Evolutionary conservation across 106 monocot genomes (phyloP).

Genomic region (Phalaenopsis equestris): DNA sequence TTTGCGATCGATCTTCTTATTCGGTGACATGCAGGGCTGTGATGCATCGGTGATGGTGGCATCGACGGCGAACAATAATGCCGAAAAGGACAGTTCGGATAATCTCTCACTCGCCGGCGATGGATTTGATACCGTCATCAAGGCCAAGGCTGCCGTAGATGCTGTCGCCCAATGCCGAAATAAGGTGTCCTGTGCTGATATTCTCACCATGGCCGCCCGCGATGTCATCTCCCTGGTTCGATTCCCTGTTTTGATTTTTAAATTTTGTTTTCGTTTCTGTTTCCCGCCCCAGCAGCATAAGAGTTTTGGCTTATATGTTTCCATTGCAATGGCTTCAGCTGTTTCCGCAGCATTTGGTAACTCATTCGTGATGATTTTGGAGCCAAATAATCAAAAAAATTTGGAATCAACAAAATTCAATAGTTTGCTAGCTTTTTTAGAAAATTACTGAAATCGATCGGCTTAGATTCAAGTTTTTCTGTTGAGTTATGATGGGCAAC

Average conservation of each 20-base stretch:
- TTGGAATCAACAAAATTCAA: too few relatives aligned
- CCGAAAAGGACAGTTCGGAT: constrained; percentile 77
- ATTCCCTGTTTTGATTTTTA: neutral
- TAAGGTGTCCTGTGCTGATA: constrained; percentile 94
- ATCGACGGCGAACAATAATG: constrained; percentile 54
- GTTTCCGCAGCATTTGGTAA: neutral
- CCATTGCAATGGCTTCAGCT: neutral
- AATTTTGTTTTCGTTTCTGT: neutral
- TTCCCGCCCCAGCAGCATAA: neutral
- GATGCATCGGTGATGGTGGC: constrained; percentile 76
- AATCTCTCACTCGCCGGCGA: constrained; percentile 84
- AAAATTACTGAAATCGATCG: too few relatives aligned
- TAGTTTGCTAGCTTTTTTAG: too few relatives aligned
- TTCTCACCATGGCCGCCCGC: constrained; percentile 74
- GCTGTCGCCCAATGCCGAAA: constrained; percentile 63
- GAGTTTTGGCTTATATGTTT: neutral
- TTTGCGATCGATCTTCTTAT: neutral
- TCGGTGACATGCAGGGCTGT: constrained; percentile 42
- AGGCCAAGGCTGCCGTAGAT: constrained; percentile 89
- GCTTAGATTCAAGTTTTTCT: too few relatives aligned
- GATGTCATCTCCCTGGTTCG: constrained; percentile 69
- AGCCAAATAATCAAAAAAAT: neutral
- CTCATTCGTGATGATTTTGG: neutral
- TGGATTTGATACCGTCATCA: constrained; percentile 86
- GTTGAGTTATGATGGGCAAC: too few relatives aligned